These are phyloP conservation scores for Apiotrichum gamsii DNA, from an alignment of 1,284 basidiomycete genomes.

Conservation along the genomic window DNA sequence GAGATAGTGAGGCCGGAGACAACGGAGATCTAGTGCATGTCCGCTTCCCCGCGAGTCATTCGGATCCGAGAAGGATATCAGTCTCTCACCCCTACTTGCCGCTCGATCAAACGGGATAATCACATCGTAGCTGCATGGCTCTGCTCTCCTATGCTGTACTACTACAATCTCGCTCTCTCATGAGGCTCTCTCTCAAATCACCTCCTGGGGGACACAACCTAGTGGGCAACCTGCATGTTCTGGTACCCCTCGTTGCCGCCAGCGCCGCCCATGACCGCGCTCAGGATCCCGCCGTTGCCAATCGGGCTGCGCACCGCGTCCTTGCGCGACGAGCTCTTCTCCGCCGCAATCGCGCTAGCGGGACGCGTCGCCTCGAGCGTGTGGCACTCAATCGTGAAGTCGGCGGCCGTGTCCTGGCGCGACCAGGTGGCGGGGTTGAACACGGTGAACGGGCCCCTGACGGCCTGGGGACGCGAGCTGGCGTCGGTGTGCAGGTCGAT, in stretches of 20 bases:
- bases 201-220: background rate
- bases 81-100: too few species aligned
- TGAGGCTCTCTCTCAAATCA: background rate
- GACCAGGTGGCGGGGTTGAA: slow-evolving; percentile 42
- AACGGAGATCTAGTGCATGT: too few species aligned
- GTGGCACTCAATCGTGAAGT: slow-evolving; percentile 37
- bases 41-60: too few species aligned
- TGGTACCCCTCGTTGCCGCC: slow-evolving; percentile 12
- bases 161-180: background rate
- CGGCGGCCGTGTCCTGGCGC: slow-evolving; percentile 36
- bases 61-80: too few species aligned
- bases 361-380: slow-evolving; percentile 35
- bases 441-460: slow-evolving; percentile 41
- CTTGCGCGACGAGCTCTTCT: slow-evolving; percentile 27
- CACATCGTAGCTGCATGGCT: too few species aligned
- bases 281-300: slow-evolving; percentile 1
- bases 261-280: background rate
- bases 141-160: background rate
- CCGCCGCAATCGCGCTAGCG: slow-evolving; percentile 25
- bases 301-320: slow-evolving; percentile 20
- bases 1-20: background rate
- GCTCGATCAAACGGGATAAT: too few species aligned
- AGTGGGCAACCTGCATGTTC: slow-evolving; percentile 19
- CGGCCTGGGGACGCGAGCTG: slow-evolving; percentile 13
- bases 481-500: slow-evolving; percentile 25